Conservation (phyloP, 805 yeast species). For the Teunomyces kruisii region DNA sequence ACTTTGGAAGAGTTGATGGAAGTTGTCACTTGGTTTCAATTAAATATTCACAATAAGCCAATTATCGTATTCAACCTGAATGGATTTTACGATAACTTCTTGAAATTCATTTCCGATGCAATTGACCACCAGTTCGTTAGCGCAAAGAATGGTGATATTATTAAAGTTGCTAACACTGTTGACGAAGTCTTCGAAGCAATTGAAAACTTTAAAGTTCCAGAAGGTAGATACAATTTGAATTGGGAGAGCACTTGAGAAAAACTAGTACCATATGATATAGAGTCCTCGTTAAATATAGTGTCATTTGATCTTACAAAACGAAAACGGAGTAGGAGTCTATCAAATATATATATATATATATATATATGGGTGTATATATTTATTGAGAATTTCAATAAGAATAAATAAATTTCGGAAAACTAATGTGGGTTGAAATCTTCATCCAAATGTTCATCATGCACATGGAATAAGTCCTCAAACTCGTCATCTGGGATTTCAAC, state of each 20-base stretch:
- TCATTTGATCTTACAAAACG: too few species aligned
- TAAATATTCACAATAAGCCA: conserved; percentile 83
- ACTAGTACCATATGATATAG: too few species aligned
- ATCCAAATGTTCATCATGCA: conserved; percentile 21
- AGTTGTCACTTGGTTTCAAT: conserved; percentile 86
- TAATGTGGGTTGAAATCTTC: conserved; percentile 24
- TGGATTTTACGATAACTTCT: conserved; percentile 75
- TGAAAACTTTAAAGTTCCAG: conserved; percentile 61
- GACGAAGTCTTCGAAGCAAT: conserved; percentile 67
- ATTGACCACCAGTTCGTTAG: conserved; percentile 68
- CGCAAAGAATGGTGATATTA: conserved; percentile 61
- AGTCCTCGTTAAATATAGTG: too few species aligned
- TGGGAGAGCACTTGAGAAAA: conserved; percentile 46
- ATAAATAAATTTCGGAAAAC: not conserved
- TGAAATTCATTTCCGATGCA: conserved; percentile 60
- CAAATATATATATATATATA: not conserved
- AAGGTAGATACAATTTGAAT: conserved; percentile 69
- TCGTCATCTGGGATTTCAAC: conserved; percentile 41
- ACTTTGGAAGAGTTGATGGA: conserved; percentile 89
- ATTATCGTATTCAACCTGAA: conserved; percentile 73
- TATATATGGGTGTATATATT: not conserved
- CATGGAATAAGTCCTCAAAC: conserved; percentile 41
- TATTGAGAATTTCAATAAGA: not conserved
- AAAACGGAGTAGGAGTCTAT: too few species aligned
- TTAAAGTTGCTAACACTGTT: conserved; percentile 65